These are phyloP conservation scores for Prunus mume DNA, from an alignment of 306 rosid species.

Conservation along the genomic window DNA sequence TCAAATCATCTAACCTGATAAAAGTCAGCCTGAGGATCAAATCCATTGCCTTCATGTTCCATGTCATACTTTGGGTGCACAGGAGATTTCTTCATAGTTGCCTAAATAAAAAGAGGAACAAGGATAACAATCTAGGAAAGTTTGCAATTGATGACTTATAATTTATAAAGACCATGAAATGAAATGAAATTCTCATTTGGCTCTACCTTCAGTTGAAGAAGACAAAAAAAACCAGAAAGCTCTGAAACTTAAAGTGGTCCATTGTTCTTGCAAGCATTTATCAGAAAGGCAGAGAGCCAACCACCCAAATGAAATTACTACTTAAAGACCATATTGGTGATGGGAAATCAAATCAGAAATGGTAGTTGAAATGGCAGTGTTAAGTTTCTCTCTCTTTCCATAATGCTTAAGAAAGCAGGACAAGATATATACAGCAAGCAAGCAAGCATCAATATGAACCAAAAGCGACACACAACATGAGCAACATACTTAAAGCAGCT, in stretches of 20 bases:
- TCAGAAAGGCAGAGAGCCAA: constrained; percentile 37
- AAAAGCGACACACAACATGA: neutral
- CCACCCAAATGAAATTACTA: constrained; percentile 34
- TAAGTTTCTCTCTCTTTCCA: constrained; percentile 5
- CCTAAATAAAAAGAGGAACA: neutral
- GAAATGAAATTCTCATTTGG: neutral
- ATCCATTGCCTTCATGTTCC: constrained; percentile 39
- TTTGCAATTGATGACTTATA: neutral
- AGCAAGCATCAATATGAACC: neutral
- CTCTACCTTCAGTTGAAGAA: neutral
- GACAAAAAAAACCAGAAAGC: neutral
- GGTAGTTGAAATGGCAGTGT: constrained; percentile 34
- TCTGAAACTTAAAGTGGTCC: constrained; percentile 15
- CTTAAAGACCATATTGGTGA: constrained; percentile 15
- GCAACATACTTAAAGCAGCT: neutral
- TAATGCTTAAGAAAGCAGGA: constrained; percentile 9
- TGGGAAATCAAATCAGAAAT: neutral
- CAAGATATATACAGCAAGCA: constrained; percentile 1
- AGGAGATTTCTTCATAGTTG: constrained; percentile 52
- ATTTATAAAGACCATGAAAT: neutral
- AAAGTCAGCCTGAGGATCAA: constrained; percentile 44
- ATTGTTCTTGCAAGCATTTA: constrained; percentile 22
- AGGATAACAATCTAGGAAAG: neutral
- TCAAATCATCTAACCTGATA: constrained; percentile 11
- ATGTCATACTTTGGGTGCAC: constrained; percentile 32